Base-by-base conservation (phyloP, 306 rosid genomes). In the Prosopis cineraria region DNA sequence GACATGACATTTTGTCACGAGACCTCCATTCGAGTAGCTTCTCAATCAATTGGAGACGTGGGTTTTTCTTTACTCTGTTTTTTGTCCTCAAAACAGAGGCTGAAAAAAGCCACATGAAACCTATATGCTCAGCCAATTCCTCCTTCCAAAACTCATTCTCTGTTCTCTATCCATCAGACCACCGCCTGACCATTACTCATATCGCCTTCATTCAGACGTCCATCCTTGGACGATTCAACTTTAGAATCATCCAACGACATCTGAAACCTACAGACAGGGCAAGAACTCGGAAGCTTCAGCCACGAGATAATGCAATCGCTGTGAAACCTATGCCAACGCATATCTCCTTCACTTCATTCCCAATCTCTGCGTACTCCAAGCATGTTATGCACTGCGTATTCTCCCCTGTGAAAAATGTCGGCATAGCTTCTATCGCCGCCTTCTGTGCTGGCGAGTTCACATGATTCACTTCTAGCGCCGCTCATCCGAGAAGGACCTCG, bases 251-350 rank as follows among this genome's bases (percentile, higher is more conserved):
- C 88, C 47, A 77, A 68, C 3, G 97, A 90, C 84, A 93, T 76
- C 75, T 85, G 93, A 80, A 84, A 88, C 89, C 97, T 85, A 79
- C 98, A 93, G 76, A 93, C 90, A 10, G 98, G 98, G 68, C 97
- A 93, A 27, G 97, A 89, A 73, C 93, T 88, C 74, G 84, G 97
- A 43, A 89, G 93, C 39, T 87, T 91, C 2, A 93, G 88, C 98
- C 98, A 91, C 19, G 97, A 87, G 25, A 91, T 56, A 43, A 93
- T 89, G 82, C 98, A 93, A 8, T 55, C 93, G 14, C 55, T 25
- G 41, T 93, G 98, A 62, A 91, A 93, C 59, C 81, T 91, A 79
- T 91, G 97, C 82, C 81, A n/a, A n/a, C 85, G 58, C 98, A 93
- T 91, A 93, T 93, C 80, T 91, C 90, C 70, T 85, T 91, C 14